phyloP scores from a whole-genome alignment of 1,284 basidiomycete genomes.

The Sanghuangporus baumii region DNA sequence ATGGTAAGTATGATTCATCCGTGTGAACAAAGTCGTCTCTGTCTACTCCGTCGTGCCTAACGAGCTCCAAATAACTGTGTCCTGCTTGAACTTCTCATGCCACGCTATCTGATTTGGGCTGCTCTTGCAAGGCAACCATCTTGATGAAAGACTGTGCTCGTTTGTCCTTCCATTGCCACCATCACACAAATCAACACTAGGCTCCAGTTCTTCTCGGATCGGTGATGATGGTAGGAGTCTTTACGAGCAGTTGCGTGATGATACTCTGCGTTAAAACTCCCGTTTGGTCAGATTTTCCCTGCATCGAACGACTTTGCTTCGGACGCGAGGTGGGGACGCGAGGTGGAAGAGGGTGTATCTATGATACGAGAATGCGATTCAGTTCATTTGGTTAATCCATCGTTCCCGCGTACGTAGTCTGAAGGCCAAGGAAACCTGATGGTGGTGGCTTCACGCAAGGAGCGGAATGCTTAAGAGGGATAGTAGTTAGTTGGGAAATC shows the following conservation, averaged over 20 bases:
- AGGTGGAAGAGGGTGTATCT: background rate
- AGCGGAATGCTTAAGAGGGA: background rate
- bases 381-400: background rate
- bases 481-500: background rate
- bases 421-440: background rate
- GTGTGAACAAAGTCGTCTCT: too few relatives aligned
- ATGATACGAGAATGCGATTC: background rate
- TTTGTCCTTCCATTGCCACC: background rate
- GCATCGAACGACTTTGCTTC: background rate
- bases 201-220: background rate
- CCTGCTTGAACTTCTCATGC: background rate
- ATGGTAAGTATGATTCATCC: too few relatives aligned
- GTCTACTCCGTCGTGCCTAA: too few relatives aligned
- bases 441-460: background rate
- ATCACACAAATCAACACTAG: background rate
- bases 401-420: too few relatives aligned
- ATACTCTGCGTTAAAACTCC: background rate
- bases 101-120: background rate
- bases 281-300: background rate
- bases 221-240: background rate
- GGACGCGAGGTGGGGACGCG: background rate
- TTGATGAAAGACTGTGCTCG: background rate
- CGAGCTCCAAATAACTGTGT: background rate
- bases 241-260: background rate
- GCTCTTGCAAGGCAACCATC: background rate